Evolutionary conservation across 2,329 filamentous ascomycete genomes (phyloP).

Genomic region (Epichloe baconii): DNA sequence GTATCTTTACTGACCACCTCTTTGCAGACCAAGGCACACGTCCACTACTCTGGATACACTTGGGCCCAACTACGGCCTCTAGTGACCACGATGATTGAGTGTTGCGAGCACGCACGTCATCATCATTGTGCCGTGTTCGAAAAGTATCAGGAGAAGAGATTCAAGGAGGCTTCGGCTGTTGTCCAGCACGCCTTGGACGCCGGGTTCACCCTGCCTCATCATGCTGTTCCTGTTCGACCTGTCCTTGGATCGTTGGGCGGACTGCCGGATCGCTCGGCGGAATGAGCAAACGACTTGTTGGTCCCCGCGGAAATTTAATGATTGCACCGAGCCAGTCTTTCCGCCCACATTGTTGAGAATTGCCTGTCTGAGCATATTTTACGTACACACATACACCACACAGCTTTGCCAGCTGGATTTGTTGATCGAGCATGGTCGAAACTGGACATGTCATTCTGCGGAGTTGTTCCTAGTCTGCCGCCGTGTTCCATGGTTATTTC

Average conservation of each 20-base stretch:
- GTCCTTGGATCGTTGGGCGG: slow-evolving; percentile 11
- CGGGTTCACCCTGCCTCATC: slow-evolving; percentile 39
- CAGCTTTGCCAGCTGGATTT: neutral
- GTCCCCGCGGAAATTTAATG: slow-evolving; percentile 16
- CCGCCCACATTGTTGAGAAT: neutral
- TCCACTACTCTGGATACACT: slow-evolving; percentile 90
- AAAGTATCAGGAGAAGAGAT: slow-evolving; percentile 81
- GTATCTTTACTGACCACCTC: neutral
- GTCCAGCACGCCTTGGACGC: slow-evolving; percentile 62
- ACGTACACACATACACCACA: neutral
- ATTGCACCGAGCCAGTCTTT: neutral
- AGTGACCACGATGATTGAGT: slow-evolving; percentile 69
- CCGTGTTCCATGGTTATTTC: neutral
- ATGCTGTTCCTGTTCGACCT: slow-evolving; percentile 25
- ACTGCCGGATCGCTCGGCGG: slow-evolving; percentile 14
- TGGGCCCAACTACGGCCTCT: slow-evolving; percentile 69
- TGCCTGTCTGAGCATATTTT: neutral
- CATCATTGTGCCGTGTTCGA: slow-evolving; percentile 84
- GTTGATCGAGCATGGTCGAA: neutral
- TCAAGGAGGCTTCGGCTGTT: slow-evolving; percentile 70
- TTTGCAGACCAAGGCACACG: slow-evolving; percentile 60
- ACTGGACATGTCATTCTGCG: neutral
- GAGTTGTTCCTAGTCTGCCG: neutral
- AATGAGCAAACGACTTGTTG: slow-evolving; percentile 16
- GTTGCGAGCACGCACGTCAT: slow-evolving; percentile 65